These are phyloP conservation scores for Dichomitus squalens DNA, from an alignment of 1,284 basidiomycete species.

Conservation along the genomic window DNA sequence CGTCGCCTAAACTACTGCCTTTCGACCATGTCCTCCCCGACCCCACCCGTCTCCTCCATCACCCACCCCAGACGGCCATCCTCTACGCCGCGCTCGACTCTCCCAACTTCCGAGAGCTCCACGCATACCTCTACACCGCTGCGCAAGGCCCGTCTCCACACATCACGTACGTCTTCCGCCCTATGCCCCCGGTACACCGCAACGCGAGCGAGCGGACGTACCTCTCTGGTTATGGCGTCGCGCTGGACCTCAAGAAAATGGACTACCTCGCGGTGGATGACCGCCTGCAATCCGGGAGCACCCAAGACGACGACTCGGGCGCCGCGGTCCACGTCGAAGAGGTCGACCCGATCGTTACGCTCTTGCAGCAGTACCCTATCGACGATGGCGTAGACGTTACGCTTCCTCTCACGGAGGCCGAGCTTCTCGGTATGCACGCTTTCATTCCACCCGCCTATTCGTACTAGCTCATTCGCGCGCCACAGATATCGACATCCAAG, in stretches of 20 bases:
- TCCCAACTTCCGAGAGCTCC: constrained; percentile 65
- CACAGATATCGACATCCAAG: constrained; percentile 72
- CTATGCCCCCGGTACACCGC: constrained; percentile 48
- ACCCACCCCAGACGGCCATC: constrained; percentile 62
- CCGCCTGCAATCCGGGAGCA: constrained; percentile 40
- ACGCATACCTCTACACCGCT: constrained; percentile 60
- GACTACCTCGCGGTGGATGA: constrained; percentile 96
- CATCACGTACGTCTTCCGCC: constrained; percentile 78
- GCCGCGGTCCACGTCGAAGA: constrained; percentile 25
- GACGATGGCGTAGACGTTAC: constrained; percentile 52
- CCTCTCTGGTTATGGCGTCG: constrained; percentile 89
- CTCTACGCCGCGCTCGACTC: constrained; percentile 70
- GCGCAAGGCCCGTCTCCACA: constrained; percentile 45
- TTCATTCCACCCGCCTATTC: no score
- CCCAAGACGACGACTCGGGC: background rate
- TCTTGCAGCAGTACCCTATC: constrained; percentile 60
- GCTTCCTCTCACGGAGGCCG: constrained; percentile 63
- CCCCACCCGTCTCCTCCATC: constrained; percentile 39
- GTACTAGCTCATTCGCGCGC: background rate
- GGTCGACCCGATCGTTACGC: constrained; percentile 47
- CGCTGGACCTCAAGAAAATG: constrained; percentile 94
- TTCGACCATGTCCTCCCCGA: constrained; percentile 73
- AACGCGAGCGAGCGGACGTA: constrained; percentile 38
- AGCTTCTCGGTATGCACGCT: constrained; percentile 59
- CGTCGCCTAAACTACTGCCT: constrained; percentile 52